Evolutionary conservation across 2,329 filamentous ascomycete species (phyloP).

Genomic region (Zymoseptoria tritici): DNA sequence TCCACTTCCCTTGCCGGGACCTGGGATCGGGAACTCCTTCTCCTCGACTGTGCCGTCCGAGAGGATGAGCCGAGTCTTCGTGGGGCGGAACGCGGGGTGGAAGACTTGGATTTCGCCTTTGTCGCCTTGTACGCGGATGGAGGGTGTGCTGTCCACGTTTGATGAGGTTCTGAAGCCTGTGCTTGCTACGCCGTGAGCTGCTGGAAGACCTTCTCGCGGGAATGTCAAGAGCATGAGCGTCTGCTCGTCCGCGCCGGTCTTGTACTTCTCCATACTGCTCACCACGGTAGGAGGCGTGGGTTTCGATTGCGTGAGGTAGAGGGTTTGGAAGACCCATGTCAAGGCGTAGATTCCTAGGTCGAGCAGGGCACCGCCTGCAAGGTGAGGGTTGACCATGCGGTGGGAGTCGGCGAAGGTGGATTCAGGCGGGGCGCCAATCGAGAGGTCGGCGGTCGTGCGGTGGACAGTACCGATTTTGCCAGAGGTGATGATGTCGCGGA

Average conservation of each 20-base stretch:
- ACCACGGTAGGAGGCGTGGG: conserved; percentile 63
- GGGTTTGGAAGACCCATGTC: conserved; percentile 83
- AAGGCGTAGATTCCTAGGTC: conserved; percentile 84
- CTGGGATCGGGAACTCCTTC: conserved; percentile 40
- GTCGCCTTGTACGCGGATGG: conserved; percentile 72
- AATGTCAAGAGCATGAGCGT: conserved; percentile 74
- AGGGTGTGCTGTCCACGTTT: conserved; percentile 56
- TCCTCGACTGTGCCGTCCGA: conserved; percentile 41
- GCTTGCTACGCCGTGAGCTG: conserved; percentile 58
- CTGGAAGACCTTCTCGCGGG: conserved; percentile 49
- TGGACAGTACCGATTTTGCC: conserved; percentile 50
- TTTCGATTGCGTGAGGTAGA: conserved; percentile 67
- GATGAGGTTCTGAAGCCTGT: conserved; percentile 57
- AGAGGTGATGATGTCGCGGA: conserved; percentile 57
- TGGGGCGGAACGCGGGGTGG: conserved; percentile 63
- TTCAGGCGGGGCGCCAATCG: conserved; percentile 53
- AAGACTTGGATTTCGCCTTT: conserved; percentile 76
- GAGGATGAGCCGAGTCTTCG: conserved; percentile 32
- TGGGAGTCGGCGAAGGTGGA: conserved; percentile 54
- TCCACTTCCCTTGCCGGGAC: conserved; percentile 40
- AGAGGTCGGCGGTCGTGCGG: conserved; percentile 52
- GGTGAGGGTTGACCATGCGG: conserved; percentile 74
- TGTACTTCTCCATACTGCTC: conserved; percentile 63
- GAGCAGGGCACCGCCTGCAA: conserved; percentile 74
- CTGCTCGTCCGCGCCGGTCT: conserved; percentile 67